A percentile compares a stretch with the other conserved stretches of the same genome.
These are phyloP conservation scores for Didymosphaeria variabile DNA, from an alignment of 2,329 filamentous ascomycete genomes.

Conservation along the genomic window DNA sequence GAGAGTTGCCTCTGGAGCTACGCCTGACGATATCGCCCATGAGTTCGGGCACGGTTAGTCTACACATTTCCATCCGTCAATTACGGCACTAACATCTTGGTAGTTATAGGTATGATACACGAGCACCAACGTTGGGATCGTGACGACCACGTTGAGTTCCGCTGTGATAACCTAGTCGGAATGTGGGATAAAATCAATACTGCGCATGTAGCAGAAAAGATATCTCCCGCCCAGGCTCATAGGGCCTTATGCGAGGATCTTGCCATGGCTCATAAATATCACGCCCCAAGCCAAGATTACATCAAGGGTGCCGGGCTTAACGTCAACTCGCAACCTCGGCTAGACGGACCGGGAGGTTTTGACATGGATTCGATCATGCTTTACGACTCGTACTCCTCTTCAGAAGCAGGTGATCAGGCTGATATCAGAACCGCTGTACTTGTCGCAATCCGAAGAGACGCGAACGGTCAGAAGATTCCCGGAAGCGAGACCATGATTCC, in stretches of 20 bases:
- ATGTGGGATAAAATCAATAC: not conserved
- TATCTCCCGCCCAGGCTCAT: not conserved
- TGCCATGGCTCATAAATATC: not conserved
- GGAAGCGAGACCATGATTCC: not conserved
- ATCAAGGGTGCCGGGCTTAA: conserved; percentile 7
- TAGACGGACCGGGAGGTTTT: conserved; percentile 15
- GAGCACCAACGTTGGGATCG: conserved; percentile 18
- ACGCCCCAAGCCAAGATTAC: not conserved
- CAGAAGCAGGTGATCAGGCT: not conserved
- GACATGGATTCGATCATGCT: conserved; percentile 20
- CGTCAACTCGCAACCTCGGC: not conserved
- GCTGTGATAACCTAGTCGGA: not conserved
- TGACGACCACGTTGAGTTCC: conserved; percentile 5
- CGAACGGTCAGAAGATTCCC: conserved; percentile 4
- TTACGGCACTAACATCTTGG: not conserved
- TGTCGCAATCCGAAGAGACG: conserved; percentile 1
- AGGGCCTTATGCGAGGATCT: not conserved
- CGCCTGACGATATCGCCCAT: not conserved
- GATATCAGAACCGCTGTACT: not conserved
- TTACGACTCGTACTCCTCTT: not conserved
- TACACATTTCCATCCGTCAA: not conserved
- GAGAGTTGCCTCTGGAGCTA: not conserved
- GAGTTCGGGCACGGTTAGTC: not conserved
- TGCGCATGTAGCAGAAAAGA: not conserved
- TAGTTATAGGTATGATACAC: conserved; percentile 18